A percentile compares a stretch with the other conserved stretches of the same genome.
Conservation (phyloP, 805 yeast genomes). For the Metschnikowia kunwiensis region DNA sequence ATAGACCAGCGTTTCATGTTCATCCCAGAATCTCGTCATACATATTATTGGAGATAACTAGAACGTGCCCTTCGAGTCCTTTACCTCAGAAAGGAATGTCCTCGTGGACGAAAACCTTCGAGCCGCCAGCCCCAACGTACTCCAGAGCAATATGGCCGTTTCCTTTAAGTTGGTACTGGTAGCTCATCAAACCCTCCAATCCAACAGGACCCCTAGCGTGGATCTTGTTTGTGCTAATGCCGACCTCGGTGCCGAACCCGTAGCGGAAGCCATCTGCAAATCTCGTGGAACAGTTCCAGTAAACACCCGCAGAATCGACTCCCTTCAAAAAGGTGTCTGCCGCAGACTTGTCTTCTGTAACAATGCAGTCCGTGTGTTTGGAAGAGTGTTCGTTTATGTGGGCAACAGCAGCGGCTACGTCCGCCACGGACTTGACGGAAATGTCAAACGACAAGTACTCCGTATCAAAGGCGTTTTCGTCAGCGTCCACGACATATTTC, state of each 20-base stretch:
- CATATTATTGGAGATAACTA: too few relatives aligned
- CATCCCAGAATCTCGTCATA: too few relatives aligned
- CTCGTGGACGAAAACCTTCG: constrained; percentile 71
- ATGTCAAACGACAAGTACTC: constrained; percentile 84
- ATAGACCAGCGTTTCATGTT: too few relatives aligned
- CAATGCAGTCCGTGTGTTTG: constrained; percentile 90
- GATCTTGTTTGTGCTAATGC: constrained; percentile 92
- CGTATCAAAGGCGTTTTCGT: constrained; percentile 67
- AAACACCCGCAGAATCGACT: constrained; percentile 92
- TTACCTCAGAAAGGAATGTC: constrained; percentile 32
- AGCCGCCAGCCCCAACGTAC: constrained; percentile 91
- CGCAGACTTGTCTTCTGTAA: constrained; percentile 66
- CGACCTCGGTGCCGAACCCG: constrained; percentile 98
- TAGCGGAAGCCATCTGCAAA: constrained; percentile 98
- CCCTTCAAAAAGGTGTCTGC: constrained; percentile 82
- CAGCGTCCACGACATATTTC: constrained; percentile 45
- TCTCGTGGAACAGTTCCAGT: constrained; percentile 96
- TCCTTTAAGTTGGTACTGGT: constrained; percentile 91
- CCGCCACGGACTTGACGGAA: constrained; percentile 62
- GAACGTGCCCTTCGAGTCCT: too few relatives aligned
- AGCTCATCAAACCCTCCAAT: constrained; percentile 91
- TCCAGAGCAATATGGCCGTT: constrained; percentile 91
- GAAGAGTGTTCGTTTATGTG: constrained; percentile 93
- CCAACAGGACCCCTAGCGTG: constrained; percentile 99
- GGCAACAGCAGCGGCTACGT: constrained; percentile 67